phyloP scores from a whole-genome alignment of 2,329 filamentous ascomycete genomes.

The Plenodomus lindquistii region DNA sequence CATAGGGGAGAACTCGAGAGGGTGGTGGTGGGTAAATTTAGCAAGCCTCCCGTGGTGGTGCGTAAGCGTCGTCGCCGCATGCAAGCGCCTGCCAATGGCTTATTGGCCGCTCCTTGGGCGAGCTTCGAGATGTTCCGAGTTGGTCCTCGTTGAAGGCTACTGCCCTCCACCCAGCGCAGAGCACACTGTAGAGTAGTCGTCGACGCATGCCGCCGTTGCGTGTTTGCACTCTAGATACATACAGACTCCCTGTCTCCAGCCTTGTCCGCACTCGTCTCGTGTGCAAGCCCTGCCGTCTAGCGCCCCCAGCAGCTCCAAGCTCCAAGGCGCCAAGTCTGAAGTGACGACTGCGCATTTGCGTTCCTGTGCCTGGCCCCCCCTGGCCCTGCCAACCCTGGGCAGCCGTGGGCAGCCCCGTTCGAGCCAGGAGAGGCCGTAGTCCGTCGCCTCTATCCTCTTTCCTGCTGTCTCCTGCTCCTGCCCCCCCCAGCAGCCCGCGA shows the following conservation, averaged over 20 bases:
- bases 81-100: conserved; percentile 20
- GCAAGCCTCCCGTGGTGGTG: conserved; percentile 23
- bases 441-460: neutral
- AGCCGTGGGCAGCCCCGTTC: conserved; percentile 16
- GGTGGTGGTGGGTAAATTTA: conserved; percentile 23
- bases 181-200: no score
- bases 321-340: conserved; percentile 27
- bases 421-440: conserved; percentile 26
- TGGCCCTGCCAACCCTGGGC: conserved; percentile 3
- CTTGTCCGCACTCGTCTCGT: no score
- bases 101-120: conserved; percentile 20
- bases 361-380: conserved; percentile 16
- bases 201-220: no score
- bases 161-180: no score
- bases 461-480: conserved; percentile 7
- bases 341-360: conserved; percentile 16
- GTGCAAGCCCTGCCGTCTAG: no score
- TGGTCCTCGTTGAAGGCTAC: no score
- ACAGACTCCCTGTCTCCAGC: no score
- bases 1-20: conserved; percentile 6
- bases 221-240: no score
- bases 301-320: no score
- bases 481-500: neutral
- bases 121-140: conserved; percentile 24
- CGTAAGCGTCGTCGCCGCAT: conserved; percentile 29